Base-by-base conservation (phyloP, 2,329 filamentous ascomycete genomes). In the Torrubiella hemipterigena region DNA sequence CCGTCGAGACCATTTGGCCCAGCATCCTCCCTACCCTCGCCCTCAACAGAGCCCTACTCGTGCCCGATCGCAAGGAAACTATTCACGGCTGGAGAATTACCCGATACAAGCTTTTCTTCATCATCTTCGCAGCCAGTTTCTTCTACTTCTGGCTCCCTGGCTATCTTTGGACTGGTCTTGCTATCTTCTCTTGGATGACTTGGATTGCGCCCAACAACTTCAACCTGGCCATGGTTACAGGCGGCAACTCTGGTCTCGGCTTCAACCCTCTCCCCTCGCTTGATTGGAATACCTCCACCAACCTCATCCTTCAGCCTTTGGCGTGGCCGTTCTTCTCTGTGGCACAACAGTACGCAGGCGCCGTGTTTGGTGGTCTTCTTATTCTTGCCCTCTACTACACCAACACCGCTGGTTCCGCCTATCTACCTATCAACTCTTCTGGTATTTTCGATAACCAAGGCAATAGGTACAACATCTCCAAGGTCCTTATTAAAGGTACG, bases 391-490 rank as follows among this genome's bases (percentile, higher is more conserved):
- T 36, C 10, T 36, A 33, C 30, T 33, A 22, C 45, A 50, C 27
- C 18, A 65, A 65, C 37, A 57, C 56, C 18, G 58, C 56, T 38
- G 52, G 56, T 34, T 55, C 61, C 1, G 59, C 52, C 0, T 67
- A 61, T 26, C 48, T 68, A 4, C 64, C 63, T 6, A 63, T 66
- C 42, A 67, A 67, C 48, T 59, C 59, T 1, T 57, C 54, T 2
- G 49, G 50, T 1, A 60, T 60, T 14, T 67, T 63, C 24, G 56
- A 61, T 29, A 62, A 68, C 34, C 54, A 56, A 4, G 60, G 53
- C 3, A 53, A 44, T 0, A 40, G 46, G 0, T 67, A 64, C 36
- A 51, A 56, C 8, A 57, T 64, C 4, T 42, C 47, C 0, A 52
- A 50, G 2, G 65, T 75, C 5, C 52, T 75, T 32, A 49, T 54